phyloP scores from a whole-genome alignment of 2,329 filamentous ascomycete genomes.

The Fonsecaea pedrosoi region DNA sequence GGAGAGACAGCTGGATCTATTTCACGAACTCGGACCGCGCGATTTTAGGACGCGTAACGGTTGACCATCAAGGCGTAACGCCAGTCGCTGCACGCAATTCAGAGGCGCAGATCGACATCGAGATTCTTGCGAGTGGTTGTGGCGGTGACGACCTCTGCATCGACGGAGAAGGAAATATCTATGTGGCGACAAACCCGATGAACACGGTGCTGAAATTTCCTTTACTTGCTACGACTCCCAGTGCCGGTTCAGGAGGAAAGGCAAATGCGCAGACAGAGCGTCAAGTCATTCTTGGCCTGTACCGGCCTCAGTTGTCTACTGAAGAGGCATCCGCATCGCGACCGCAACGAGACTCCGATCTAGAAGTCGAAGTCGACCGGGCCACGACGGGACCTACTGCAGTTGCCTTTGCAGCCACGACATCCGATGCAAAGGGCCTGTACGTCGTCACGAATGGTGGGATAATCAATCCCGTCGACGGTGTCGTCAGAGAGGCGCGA shows the following conservation, averaged over 20 bases:
- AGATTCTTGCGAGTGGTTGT: constrained; percentile 9
- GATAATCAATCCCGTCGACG: constrained; percentile 13
- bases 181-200: constrained; percentile 20
- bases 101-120: not conserved
- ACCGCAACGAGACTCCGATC: not conserved
- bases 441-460: constrained; percentile 18
- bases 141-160: constrained; percentile 17
- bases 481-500: constrained; percentile 16
- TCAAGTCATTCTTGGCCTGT: constrained; percentile 13
- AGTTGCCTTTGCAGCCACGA: not conserved
- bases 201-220: constrained; percentile 20
- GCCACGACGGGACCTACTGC: constrained; percentile 11
- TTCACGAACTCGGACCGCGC: constrained; percentile 22
- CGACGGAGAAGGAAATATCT: constrained; percentile 12
- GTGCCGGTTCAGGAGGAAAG: not conserved
- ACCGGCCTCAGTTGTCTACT: not conserved
- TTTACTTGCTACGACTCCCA: not conserved
- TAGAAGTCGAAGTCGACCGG: not conserved
- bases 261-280: not conserved
- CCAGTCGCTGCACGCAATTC: not conserved
- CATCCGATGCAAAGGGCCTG: not conserved
- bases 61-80: not conserved
- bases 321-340: not conserved
- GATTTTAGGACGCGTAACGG: constrained; percentile 2
- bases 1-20: constrained; percentile 1